phyloP scores from a whole-genome alignment of 2,329 filamentous ascomycete species.

The Aspergillus amoenus region DNA sequence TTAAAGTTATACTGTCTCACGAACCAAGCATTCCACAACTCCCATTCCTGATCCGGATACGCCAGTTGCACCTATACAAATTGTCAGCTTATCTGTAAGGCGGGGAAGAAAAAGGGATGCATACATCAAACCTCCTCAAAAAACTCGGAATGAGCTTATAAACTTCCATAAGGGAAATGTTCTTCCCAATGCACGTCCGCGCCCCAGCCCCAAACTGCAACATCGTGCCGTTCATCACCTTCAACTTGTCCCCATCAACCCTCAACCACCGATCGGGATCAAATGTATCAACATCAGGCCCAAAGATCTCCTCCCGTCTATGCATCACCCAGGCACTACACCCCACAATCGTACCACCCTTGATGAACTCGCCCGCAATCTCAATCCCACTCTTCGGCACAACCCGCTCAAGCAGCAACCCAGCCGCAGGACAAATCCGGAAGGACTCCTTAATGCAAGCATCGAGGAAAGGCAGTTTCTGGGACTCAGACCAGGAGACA shows the following conservation, averaged over 20 bases:
- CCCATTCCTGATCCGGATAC: constrained; percentile 14
- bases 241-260: constrained; percentile 21
- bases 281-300: constrained; percentile 40
- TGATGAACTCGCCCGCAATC: constrained; percentile 34
- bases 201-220: constrained; percentile 32
- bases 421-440: constrained; percentile 37
- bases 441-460: constrained; percentile 40
- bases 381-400: constrained; percentile 29
- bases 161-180: constrained; percentile 35
- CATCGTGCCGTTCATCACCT: constrained; percentile 32
- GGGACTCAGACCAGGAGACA: constrained; percentile 10
- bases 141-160: constrained; percentile 31
- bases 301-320: constrained; percentile 39
- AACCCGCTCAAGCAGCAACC: constrained; percentile 35
- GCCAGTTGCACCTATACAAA: constrained; percentile 10
- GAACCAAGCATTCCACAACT: constrained; percentile 18
- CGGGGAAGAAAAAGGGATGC: too few species aligned
- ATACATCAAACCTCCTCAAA: constrained; percentile 13
- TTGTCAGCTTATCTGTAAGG: not conserved
- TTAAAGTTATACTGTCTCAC: constrained; percentile 17
- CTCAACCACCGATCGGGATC: constrained; percentile 49
- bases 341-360: constrained; percentile 42
- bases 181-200: constrained; percentile 33
- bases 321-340: constrained; percentile 48
- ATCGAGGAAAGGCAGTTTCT: constrained; percentile 33